phyloP scores from a whole-genome alignment of 1,139 yeast species.

The Saccharomyces hybrid region DNA sequence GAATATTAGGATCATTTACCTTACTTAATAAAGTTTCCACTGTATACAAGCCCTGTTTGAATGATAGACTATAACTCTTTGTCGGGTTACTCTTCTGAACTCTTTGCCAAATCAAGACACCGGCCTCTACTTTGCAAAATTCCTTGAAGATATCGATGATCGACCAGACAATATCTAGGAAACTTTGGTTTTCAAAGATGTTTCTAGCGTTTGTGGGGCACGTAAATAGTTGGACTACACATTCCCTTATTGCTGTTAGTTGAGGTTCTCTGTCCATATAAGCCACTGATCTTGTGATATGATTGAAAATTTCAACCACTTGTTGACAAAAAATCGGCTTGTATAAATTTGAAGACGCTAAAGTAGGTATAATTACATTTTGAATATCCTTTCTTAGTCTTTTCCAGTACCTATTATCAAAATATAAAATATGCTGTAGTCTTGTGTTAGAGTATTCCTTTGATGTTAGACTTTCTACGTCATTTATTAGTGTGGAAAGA shows the following conservation, averaged over 20 bases:
- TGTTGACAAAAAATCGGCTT: conserved; percentile 48
- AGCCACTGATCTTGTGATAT: conserved; percentile 43
- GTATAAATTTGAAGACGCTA: conserved; percentile 41
- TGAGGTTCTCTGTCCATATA: conserved; percentile 60
- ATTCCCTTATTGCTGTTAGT: conserved; percentile 45
- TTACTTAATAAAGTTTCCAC: conserved; percentile 41
- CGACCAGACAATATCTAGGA: conserved; percentile 43
- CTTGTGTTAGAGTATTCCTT: conserved; percentile 39
- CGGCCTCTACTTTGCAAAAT: conserved; percentile 33
- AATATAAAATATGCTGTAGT: conserved; percentile 45
- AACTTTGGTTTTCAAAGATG: conserved; percentile 35
- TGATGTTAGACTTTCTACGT: conserved; percentile 13
- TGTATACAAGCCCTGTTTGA: conserved; percentile 54
- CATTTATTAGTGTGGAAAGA: conserved; percentile 34
- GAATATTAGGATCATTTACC: conserved; percentile 23
- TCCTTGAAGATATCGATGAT: conserved; percentile 41
- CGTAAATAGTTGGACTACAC: conserved; percentile 56
- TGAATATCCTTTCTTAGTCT: conserved; percentile 41
- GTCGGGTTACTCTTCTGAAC: conserved; percentile 53
- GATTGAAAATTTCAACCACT: conserved; percentile 49
- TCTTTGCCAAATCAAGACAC: conserved; percentile 50
- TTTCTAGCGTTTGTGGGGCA: conserved; percentile 50
- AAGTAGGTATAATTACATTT: conserved; percentile 44
- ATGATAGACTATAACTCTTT: conserved; percentile 62
- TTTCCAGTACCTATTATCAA: conserved; percentile 53